These are phyloP conservation scores for Phytopythium delawarense DNA, from an alignment of 352 stramenopile genomes.

Conservation along the genomic window DNA sequence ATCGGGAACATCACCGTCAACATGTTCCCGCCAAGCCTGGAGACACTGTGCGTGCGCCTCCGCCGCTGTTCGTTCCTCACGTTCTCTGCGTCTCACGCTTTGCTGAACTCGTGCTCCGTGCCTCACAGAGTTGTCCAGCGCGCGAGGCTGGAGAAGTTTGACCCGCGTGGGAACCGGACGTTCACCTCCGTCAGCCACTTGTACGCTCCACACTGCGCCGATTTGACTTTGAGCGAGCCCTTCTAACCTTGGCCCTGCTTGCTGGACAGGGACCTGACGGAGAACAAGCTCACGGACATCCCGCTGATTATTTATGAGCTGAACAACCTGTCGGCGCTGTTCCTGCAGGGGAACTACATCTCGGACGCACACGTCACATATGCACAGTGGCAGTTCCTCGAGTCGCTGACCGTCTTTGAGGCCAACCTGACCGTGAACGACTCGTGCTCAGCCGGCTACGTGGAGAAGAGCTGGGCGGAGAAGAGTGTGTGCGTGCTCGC, in stretches of 20 bases:
- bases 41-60: conserved; percentile 39
- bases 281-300: conserved; percentile 63
- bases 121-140: conserved; percentile 51
- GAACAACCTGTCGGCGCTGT: conserved; percentile 42
- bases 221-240: neutral
- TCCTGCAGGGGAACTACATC: conserved; percentile 54
- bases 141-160: conserved; percentile 53
- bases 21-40: conserved; percentile 55
- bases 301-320: conserved; percentile 68
- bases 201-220: conserved; percentile 27
- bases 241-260: neutral
- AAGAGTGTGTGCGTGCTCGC: conserved; percentile 47
- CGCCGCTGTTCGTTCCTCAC: neutral
- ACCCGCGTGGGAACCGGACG: conserved; percentile 36
- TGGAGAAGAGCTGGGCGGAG: conserved; percentile 38
- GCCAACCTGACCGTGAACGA: conserved; percentile 32
- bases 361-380: conserved; percentile 44
- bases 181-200: conserved; percentile 46
- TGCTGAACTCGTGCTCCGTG: neutral
- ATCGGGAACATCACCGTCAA: conserved; percentile 61
- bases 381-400: conserved; percentile 49
- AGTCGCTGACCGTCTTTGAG: conserved; percentile 42
- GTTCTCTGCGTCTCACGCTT: neutral
- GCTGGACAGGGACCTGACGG: conserved; percentile 43
- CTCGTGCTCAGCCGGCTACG: conserved; percentile 41